Conservation (phyloP, 495 filamentous ascomycete species). For the Trichocladium antarcticum region DNA sequence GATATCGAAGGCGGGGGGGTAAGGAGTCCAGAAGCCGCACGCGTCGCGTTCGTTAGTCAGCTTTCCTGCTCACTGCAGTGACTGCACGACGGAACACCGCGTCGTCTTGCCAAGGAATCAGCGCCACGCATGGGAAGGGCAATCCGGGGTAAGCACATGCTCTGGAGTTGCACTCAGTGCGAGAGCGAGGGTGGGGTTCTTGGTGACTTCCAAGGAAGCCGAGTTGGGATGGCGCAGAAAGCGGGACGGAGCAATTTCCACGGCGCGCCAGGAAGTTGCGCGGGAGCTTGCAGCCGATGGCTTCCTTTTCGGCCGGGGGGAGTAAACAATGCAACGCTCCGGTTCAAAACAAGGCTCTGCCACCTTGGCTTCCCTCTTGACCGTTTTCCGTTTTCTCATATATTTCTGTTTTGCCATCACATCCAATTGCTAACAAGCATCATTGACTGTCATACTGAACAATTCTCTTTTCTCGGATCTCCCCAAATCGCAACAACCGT, state of each 20-base stretch:
- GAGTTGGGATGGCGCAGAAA: neutral
- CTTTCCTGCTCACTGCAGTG: neutral
- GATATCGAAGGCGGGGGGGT: neutral
- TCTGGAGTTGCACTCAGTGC: neutral
- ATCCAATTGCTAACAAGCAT: constrained; percentile 24
- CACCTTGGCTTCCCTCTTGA: neutral
- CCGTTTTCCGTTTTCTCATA: neutral
- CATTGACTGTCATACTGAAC: constrained; percentile 20
- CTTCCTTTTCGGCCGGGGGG: constrained; percentile 6
- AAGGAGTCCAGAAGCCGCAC: constrained; percentile 6
- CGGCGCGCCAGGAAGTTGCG: constrained; percentile 3
- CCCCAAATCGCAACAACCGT: constrained; percentile 6
- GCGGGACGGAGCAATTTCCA: neutral
- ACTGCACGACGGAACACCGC: too few species aligned
- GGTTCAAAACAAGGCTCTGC: constrained; percentile 1
- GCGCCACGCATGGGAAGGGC: too few species aligned
- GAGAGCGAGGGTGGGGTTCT: neutral
- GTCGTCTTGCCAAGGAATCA: too few species aligned
- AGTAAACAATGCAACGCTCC: constrained; percentile 18
- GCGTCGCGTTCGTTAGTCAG: constrained; percentile 27
- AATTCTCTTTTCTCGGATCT: constrained; percentile 17
- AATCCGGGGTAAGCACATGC: neutral
- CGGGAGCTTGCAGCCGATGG: neutral
- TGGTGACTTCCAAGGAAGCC: too few species aligned
- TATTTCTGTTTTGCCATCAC: constrained; percentile 2